Percentiles rank a stretch among this genome's conserved stretches.
phyloP scores from a whole-genome alignment of 108 stramenopile genomes.

The Fragilaria crotonensis region DNA sequence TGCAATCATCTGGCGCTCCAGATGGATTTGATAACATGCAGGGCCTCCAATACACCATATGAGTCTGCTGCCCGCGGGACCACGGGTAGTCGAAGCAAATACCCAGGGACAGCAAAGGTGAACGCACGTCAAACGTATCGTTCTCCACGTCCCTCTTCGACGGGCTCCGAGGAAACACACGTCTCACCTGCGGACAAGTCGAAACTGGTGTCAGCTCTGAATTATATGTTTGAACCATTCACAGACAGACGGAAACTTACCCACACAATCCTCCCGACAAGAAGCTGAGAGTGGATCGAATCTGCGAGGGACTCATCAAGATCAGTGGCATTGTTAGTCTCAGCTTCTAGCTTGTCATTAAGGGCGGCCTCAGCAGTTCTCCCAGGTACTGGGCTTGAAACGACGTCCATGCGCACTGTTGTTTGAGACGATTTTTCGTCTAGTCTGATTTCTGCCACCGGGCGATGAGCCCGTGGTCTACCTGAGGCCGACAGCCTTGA shows the following conservation, averaged over 20 bases:
- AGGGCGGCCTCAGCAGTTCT: background rate
- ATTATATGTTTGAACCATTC: background rate
- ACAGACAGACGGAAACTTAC: background rate
- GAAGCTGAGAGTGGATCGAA: background rate
- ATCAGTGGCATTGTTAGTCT: background rate
- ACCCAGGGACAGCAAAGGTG: conserved; percentile 18
- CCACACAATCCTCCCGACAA: background rate
- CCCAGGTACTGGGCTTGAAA: background rate
- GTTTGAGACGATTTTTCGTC: too few relatives aligned
- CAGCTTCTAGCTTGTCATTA: background rate
- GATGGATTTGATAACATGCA: conserved; percentile 2
- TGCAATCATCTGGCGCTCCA: background rate
- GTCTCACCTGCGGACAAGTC: background rate
- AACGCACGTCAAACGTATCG: conserved; percentile 12
- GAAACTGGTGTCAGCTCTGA: background rate
- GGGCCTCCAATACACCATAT: conserved; percentile 30
- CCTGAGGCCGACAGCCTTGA: too few relatives aligned
- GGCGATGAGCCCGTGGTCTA: too few relatives aligned
- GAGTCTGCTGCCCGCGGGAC: conserved; percentile 1
- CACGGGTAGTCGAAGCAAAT: conserved; percentile 15
- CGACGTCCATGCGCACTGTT: background rate
- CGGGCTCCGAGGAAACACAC: conserved; percentile 8
- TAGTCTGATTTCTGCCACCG: too few relatives aligned
- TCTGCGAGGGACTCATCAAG: too few relatives aligned
- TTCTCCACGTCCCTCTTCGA: conserved; percentile 1